A percentile compares a stretch with the other conserved stretches of the same genome.
phyloP scores from a whole-genome alignment of 179 eudicot genomes.

The Actinidia arguta region DNA sequence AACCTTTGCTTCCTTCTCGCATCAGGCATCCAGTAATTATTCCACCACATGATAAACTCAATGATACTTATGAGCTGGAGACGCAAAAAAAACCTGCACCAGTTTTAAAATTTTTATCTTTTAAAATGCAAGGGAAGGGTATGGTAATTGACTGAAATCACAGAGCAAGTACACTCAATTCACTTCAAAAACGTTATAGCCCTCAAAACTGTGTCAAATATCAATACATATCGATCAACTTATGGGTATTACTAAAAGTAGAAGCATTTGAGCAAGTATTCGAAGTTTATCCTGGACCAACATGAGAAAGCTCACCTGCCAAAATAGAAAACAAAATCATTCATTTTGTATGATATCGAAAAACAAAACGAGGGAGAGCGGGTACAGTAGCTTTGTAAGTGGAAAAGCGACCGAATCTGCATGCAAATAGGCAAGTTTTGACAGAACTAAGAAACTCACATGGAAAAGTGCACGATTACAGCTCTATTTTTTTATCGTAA shows the following conservation, averaged over 20 bases:
- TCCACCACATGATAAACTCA: conserved; percentile 96
- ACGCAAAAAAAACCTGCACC: conserved; percentile 74
- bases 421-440: no score
- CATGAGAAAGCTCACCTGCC: conserved; percentile 91
- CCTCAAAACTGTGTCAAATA: no score
- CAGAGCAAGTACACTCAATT: background rate
- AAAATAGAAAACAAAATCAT: conserved; percentile 14
- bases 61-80: conserved; percentile 94
- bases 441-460: no score
- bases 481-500: no score
- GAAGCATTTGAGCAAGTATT: background rate
- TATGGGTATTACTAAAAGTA: background rate
- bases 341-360: conserved; percentile 2
- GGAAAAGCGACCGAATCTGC: no score
- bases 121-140: background rate
- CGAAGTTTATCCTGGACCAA: conserved; percentile 90
- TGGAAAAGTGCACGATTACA: no score
- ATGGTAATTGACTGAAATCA: background rate
- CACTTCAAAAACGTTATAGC: background rate
- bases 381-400: background rate
- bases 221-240: background rate
- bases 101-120: background rate
- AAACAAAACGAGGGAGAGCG: background rate
- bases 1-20: conserved; percentile 69
- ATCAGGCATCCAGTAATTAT: conserved; percentile 89